phyloP scores from a whole-genome alignment of 495 filamentous ascomycete species.

The Hypoxylon perforatum region DNA sequence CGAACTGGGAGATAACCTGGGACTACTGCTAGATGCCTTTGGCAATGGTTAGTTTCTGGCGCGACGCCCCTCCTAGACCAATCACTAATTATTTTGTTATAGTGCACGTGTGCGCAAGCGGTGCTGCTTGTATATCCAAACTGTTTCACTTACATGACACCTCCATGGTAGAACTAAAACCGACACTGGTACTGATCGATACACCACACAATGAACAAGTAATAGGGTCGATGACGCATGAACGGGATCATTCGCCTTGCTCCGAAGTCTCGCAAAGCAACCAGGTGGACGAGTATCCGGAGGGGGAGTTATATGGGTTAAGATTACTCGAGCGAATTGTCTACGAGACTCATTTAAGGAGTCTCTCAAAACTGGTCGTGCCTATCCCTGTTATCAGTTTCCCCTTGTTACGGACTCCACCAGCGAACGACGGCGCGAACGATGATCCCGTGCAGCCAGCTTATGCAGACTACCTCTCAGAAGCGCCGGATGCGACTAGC shows the following conservation, averaged over 20 bases:
- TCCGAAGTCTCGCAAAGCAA: slow-evolving; percentile 43
- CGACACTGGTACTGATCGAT: slow-evolving; percentile 81
- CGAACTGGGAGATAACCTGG: slow-evolving; percentile 59
- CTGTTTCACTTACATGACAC: slow-evolving; percentile 74
- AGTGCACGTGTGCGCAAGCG: slow-evolving; percentile 81
- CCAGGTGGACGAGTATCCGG: slow-evolving; percentile 50
- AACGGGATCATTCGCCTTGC: slow-evolving; percentile 56
- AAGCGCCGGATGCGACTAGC: slow-evolving; percentile 34
- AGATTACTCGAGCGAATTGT: slow-evolving; percentile 74
- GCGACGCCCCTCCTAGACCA: background rate
- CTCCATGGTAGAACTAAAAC: slow-evolving; percentile 70
- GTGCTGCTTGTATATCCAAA: slow-evolving; percentile 75
- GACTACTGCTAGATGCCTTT: slow-evolving; percentile 60
- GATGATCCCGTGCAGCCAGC: slow-evolving; percentile 45
- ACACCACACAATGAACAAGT: slow-evolving; percentile 67
- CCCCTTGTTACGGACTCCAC: slow-evolving; percentile 40
- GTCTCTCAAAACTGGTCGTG: slow-evolving; percentile 77
- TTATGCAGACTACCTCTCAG: slow-evolving; percentile 29
- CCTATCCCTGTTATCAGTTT: slow-evolving; percentile 73
- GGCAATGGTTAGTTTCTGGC: slow-evolving; percentile 55
- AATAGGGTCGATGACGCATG: slow-evolving; percentile 48
- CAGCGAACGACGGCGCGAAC: slow-evolving; percentile 44
- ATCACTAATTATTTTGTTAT: slow-evolving; percentile 43
- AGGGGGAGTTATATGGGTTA: slow-evolving; percentile 73
- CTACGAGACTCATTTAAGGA: slow-evolving; percentile 75